Evolutionary conservation across 1,139 yeast genomes (phyloP), one percentile per base, ranked within the genome.

Genomic region (Meyerozyma sp.): DNA sequence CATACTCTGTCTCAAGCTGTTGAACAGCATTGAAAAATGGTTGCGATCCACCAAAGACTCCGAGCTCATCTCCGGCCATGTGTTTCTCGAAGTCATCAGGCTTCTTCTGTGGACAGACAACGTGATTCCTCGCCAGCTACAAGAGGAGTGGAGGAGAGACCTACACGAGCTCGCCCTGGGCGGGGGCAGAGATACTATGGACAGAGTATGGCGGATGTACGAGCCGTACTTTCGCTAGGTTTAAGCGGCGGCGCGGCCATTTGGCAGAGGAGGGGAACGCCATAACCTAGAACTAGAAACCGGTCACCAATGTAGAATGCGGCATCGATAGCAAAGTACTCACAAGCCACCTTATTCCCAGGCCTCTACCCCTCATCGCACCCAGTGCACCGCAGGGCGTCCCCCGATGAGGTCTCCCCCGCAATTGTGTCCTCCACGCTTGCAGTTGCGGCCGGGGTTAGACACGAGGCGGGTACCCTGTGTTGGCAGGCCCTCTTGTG

Each of bases 1-100:
- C 45, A 52, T 69, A 3, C 60, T 71, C n/a, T 69, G 84, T 41
- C 63, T 77, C 43, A 68, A 69, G 47, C 74, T 79, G 37, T 63
- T 86, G 53, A 82, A 81, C 50, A 77, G 70, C 41, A 68, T 84
- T 42, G 88, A 82, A 49, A 68, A 83, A 51, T 58, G 82, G 43
- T 64, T 75, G 32, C 20, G 20, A n/a, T 57, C 59, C 39, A 61
- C 62, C 36, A 18, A 49, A 18, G 46, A 48, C 8, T 54, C 48
- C 5, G 41, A 27, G 2, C 13, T 25, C 34, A 49, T 45, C 36
- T 45, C 46, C 27, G 84, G 91, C 3, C 62, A 77, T 48, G 59
- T 84, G 36, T 65, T 80, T 28, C 65, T 84, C 44, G 90, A 84
- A 54, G 66, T 78, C 7, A 70, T 81, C 40, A 75, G 77, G 42